phyloP scores from a whole-genome alignment of 2,329 filamentous ascomycete species.

The Aspergillus eucalypticola region DNA sequence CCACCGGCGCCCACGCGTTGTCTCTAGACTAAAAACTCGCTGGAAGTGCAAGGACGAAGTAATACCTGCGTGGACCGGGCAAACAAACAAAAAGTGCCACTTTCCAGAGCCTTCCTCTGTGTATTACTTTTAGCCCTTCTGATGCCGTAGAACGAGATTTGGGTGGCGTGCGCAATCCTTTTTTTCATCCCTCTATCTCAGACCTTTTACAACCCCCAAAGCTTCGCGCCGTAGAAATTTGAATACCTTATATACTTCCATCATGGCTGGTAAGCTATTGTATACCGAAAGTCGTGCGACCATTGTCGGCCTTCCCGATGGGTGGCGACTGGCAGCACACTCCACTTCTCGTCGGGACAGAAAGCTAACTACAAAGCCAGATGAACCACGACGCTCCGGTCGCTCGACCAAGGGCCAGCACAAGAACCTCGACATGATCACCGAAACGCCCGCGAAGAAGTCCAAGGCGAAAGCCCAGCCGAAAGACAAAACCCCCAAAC shows the following conservation, averaged over 20 bases:
- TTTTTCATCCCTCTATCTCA: constrained; percentile 19
- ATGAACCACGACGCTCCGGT: constrained; percentile 89
- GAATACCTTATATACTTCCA: constrained; percentile 34
- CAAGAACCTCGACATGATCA: constrained; percentile 75
- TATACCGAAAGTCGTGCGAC: constrained; percentile 27
- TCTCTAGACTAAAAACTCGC: constrained; percentile 23
- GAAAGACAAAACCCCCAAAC: constrained; percentile 49
- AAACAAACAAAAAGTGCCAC: constrained; percentile 23
- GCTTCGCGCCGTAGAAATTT: constrained; percentile 41
- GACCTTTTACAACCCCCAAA: constrained; percentile 13
- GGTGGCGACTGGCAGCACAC: constrained; percentile 12
- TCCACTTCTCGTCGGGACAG: constrained; percentile 7
- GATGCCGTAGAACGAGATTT: constrained; percentile 44
- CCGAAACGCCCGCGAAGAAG: constrained; percentile 58
- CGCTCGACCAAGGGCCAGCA: constrained; percentile 97
- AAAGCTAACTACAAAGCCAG: constrained; percentile 48
- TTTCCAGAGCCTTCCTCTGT: constrained; percentile 37
- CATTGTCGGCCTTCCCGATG: constrained; percentile 1
- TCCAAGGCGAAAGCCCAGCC: constrained; percentile 49
- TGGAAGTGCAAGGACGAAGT: constrained; percentile 31
- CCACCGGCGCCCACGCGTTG: constrained; percentile 16
- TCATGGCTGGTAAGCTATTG: constrained; percentile 64
- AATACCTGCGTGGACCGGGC: constrained; percentile 34
- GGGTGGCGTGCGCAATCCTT: constrained; percentile 27
- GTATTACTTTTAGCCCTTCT: constrained; percentile 43